Percentiles rank a stretch among this genome's conserved stretches.
Evolutionary conservation across 176 grass and related monocot genomes (phyloP).

Genomic region (Rhynchospora pubera): DNA sequence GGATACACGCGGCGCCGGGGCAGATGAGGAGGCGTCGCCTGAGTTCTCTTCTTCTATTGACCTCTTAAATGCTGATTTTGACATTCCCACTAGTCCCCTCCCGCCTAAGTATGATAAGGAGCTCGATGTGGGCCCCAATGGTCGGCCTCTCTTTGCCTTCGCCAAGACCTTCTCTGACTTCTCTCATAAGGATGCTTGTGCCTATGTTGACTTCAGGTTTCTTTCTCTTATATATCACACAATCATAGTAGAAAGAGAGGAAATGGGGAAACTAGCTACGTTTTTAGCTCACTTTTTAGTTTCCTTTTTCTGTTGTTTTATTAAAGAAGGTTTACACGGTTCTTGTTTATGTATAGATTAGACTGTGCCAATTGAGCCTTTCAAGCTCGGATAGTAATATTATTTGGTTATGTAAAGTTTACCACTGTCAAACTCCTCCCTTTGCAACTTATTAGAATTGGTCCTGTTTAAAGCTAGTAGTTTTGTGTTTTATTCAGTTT

Average conservation of each 20-base stretch:
- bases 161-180: slow-evolving; percentile 61
- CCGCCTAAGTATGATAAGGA: slow-evolving; percentile 61
- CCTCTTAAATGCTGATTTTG: slow-evolving; percentile 45
- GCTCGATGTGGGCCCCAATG: slow-evolving; percentile 71
- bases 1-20: slow-evolving; percentile 33
- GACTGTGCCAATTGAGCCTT: not conserved
- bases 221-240: not conserved
- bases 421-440: not conserved
- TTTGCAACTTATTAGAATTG: not conserved
- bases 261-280: not conserved
- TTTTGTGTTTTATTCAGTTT: slow-evolving; percentile 39
- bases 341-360: not conserved
- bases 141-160: slow-evolving; percentile 74
- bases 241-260: not conserved
- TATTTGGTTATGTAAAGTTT: not conserved
- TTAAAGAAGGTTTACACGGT: not conserved
- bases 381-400: not conserved
- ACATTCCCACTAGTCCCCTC: slow-evolving; percentile 64
- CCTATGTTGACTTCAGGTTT: slow-evolving; percentile 82
- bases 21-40: slow-evolving; percentile 4
- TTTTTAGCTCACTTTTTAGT: not conserved
- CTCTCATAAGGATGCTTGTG: slow-evolving; percentile 35
- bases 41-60: slow-evolving; percentile 29
- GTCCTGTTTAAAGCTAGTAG: not conserved
- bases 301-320: no score